Evolutionary conservation across 116 monocot genomes (phyloP).

Genomic region (Cymodocea nodosa): DNA sequence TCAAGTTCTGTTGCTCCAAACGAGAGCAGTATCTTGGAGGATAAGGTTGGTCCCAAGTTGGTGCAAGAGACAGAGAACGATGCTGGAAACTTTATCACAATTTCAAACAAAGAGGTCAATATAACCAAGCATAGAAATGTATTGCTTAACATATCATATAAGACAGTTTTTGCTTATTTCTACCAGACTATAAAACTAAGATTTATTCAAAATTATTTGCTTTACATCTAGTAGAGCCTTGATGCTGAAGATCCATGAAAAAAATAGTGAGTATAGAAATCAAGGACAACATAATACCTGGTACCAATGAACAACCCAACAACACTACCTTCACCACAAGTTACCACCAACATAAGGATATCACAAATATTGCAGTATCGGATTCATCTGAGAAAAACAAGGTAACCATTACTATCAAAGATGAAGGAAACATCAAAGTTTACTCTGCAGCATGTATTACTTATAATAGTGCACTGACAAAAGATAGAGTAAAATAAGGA

Average conservation of each 20-base stretch:
- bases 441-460: neutral
- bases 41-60: neutral
- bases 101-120: conserved; percentile 2
- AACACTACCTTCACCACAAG: neutral
- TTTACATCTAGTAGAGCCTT: neutral
- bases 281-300: neutral
- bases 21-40: no score
- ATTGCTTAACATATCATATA: no score
- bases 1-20: neutral
- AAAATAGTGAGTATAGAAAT: neutral
- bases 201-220: neutral
- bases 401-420: neutral
- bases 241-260: neutral
- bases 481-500: neutral
- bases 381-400: neutral
- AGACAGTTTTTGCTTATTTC: no score
- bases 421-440: neutral
- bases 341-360: neutral
- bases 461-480: neutral
- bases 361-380: neutral
- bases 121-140: neutral
- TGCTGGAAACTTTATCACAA: neutral
- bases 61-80: neutral
- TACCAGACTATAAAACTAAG: neutral
- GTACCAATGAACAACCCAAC: neutral